phyloP scores from a whole-genome alignment of 2,329 filamentous ascomycete genomes.

The Pseudogymnoascus destructans region DNA sequence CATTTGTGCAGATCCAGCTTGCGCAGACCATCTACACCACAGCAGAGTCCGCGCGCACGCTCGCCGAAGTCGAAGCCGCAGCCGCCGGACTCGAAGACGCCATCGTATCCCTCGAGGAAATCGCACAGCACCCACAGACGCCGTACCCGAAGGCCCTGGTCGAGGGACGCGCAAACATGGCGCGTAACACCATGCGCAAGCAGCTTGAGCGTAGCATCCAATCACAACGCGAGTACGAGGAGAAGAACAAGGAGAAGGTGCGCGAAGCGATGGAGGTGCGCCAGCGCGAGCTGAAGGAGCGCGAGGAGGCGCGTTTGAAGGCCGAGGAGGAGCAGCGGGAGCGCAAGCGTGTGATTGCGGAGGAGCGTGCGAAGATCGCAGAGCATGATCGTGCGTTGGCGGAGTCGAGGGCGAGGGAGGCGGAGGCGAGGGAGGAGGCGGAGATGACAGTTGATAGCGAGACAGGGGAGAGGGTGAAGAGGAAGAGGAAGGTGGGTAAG shows the following conservation, averaged over 20 bases:
- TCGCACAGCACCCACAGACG: conserved; percentile 49
- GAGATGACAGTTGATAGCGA: conserved; percentile 73
- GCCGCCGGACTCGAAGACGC: conserved; percentile 71
- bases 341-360: conserved; percentile 66
- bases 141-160: conserved; percentile 86
- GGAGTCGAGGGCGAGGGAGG: conserved; percentile 57
- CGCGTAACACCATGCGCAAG: conserved; percentile 82
- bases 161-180: conserved; percentile 95
- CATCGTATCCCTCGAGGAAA: conserved; percentile 57
- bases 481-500: conserved; percentile 49
- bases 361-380: conserved; percentile 69
- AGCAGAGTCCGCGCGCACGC: conserved; percentile 61
- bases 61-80: conserved; percentile 70
- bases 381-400: conserved; percentile 63
- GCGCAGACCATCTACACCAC: conserved; percentile 67
- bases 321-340: conserved; percentile 58
- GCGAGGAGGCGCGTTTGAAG: conserved; percentile 62
- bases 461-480: conserved; percentile 67
- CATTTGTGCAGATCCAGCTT: conserved; percentile 92
- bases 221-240: conserved; percentile 81
- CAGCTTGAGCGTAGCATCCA: conserved; percentile 79
- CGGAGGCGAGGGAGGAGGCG: conserved; percentile 53
- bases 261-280: conserved; percentile 66
- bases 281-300: conserved; percentile 63
- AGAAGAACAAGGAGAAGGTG: conserved; percentile 81